Evolutionary conservation across 2,329 filamentous ascomycete genomes (phyloP).

Genomic region (Zymoseptoria crescenta): DNA sequence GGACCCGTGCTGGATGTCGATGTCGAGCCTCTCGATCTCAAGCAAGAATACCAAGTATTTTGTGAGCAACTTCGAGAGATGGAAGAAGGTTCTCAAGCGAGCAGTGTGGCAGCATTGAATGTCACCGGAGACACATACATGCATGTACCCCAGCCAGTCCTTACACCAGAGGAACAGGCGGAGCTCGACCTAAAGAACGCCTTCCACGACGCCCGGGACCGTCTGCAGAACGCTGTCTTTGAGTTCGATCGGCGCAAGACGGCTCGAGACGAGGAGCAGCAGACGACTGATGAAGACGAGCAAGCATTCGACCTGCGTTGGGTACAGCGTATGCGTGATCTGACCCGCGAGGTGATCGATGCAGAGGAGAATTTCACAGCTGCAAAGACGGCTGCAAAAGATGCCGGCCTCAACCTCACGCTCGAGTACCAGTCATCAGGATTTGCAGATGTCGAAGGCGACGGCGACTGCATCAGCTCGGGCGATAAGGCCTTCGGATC

Average conservation of each 20-base stretch:
- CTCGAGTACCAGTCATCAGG: constrained; percentile 1
- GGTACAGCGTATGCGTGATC: constrained; percentile 1
- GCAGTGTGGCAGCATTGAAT: not conserved
- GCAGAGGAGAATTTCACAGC: constrained; percentile 5
- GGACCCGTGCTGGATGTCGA: not conserved
- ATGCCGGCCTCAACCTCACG: not conserved
- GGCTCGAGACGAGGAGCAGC: not conserved
- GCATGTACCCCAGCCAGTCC: not conserved
- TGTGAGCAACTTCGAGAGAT: not conserved
- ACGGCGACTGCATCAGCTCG: not conserved
- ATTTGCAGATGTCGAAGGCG: not conserved
- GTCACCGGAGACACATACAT: not conserved
- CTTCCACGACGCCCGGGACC: not conserved
- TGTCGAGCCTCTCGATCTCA: constrained; percentile 5
- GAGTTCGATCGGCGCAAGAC: not conserved
- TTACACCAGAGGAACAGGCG: not conserved
- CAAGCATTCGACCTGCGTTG: constrained; percentile 11
- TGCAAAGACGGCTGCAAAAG: constrained; percentile 3
- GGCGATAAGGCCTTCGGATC: not conserved
- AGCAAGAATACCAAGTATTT: constrained; percentile 8
- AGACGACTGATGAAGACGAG: not conserved
- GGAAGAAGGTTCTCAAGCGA: not conserved
- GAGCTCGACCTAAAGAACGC: not conserved
- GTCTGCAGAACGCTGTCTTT: not conserved
- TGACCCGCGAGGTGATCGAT: constrained; percentile 6